A percentile compares a stretch with the other conserved stretches of the same genome.
Conservation (phyloP, 306 rosid genomes). For the Geum urbanum region DNA sequence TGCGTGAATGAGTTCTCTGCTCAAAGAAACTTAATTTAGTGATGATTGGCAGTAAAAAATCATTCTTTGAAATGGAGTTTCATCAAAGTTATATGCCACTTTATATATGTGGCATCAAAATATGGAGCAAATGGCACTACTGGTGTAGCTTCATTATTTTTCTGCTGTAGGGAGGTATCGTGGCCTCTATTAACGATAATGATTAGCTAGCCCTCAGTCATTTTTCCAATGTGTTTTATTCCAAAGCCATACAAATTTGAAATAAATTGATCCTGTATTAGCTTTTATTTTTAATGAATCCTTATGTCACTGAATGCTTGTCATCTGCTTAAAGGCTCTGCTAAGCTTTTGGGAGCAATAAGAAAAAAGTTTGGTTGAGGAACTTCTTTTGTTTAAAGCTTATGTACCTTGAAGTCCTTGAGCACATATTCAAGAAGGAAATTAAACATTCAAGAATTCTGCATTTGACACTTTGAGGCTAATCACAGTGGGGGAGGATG, state of each 20-base stretch:
- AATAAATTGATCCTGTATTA: neutral
- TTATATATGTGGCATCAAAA: constrained; percentile 24
- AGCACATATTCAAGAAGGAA: too few species aligned
- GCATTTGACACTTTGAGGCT: too few species aligned
- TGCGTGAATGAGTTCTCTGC: constrained; percentile 14
- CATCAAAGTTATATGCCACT: constrained; percentile 37
- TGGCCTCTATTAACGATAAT: constrained; percentile 36
- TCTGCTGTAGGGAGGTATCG: constrained; percentile 23
- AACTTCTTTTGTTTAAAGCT: constrained; percentile 17
- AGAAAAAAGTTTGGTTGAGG: constrained; percentile 7
- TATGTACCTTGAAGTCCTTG: constrained; percentile 1
- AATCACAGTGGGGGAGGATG: too few species aligned
- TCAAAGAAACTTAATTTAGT: constrained; percentile 34
- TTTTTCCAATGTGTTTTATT: constrained; percentile 7
- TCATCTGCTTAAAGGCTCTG: constrained; percentile 6
- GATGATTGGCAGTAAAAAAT: constrained; percentile 32
- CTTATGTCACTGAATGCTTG: constrained; percentile 18
- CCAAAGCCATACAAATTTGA: constrained; percentile 5
- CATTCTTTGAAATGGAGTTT: constrained; percentile 25
- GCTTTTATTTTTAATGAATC: constrained; percentile 11
- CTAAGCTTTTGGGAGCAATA: constrained; percentile 13
- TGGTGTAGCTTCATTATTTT: constrained; percentile 26
- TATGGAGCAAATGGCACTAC: constrained; percentile 38
- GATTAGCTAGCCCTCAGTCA: constrained; percentile 16
- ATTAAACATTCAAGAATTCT: too few species aligned